Evolutionary conservation across 495 filamentous ascomycete species (phyloP).

Genomic region (Astrocystis sublimbata): DNA sequence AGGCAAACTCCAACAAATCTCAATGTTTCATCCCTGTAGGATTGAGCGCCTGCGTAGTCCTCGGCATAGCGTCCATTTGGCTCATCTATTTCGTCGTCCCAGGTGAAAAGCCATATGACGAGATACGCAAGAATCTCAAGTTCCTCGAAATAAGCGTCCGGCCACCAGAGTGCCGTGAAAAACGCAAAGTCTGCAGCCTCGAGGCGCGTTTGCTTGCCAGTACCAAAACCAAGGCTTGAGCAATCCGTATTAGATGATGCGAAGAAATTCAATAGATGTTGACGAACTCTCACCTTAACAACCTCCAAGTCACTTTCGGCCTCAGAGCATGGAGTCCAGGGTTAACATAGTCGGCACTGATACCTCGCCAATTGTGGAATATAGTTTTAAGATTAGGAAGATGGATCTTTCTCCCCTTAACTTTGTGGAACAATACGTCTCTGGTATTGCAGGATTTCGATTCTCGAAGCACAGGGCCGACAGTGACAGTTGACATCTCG

Average conservation of each 20-base stretch:
- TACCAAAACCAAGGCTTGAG: conserved; percentile 5
- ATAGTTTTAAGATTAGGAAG: too few relatives aligned
- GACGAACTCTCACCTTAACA: too few relatives aligned
- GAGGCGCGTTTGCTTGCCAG: conserved; percentile 9
- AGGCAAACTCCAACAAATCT: background rate
- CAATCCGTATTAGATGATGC: background rate
- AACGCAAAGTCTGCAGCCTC: conserved; percentile 24
- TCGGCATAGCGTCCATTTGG: conserved; percentile 3
- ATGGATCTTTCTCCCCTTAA: too few relatives aligned
- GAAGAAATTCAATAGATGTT: too few relatives aligned
- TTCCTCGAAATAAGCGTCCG: conserved; percentile 23
- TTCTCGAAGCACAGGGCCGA: too few relatives aligned
- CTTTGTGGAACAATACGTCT: too few relatives aligned
- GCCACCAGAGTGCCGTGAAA: conserved; percentile 32
- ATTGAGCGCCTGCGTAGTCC: background rate
- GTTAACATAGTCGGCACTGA: too few relatives aligned
- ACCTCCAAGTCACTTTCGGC: too few relatives aligned
- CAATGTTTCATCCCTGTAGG: conserved; percentile 8
- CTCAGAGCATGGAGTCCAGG: too few relatives aligned
- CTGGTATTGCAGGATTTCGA: too few relatives aligned
- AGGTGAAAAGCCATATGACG: conserved; percentile 38
- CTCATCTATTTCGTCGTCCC: conserved; percentile 35
- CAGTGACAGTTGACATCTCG: too few relatives aligned
- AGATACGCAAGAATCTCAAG: conserved; percentile 31
- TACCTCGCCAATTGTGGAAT: too few relatives aligned